phyloP scores from a whole-genome alignment of 108 stramenopile species.

The Nannochloropsis salina region DNA sequence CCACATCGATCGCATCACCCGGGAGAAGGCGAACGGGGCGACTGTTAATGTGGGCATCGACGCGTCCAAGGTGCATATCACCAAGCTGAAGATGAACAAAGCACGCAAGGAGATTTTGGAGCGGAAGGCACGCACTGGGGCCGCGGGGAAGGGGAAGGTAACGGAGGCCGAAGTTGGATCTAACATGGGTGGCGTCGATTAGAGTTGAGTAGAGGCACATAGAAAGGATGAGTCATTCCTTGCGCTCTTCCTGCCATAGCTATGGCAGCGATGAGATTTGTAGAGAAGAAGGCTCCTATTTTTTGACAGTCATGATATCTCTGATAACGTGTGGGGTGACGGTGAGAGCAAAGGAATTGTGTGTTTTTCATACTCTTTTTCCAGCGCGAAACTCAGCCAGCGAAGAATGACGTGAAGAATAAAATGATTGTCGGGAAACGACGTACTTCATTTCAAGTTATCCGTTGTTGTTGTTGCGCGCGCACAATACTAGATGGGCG shows the following conservation, averaged over 20 bases:
- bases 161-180: conserved; percentile 60
- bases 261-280: not conserved
- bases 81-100: conserved; percentile 98
- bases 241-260: not conserved
- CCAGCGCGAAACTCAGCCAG: too few relatives aligned
- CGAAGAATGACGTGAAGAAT: too few relatives aligned
- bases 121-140: conserved; percentile 72
- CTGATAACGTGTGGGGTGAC: too few relatives aligned
- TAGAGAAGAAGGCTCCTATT: not conserved
- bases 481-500: too few relatives aligned
- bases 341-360: too few relatives aligned
- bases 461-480: too few relatives aligned
- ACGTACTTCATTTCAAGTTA: too few relatives aligned
- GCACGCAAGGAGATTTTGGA: conserved; percentile 91
- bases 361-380: too few relatives aligned
- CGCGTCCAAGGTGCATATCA: conserved; percentile 88
- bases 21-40: conserved; percentile 90
- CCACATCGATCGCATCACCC: conserved; percentile 92
- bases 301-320: too few relatives aligned
- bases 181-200: conserved; percentile 94
- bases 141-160: conserved; percentile 43
- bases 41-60: conserved; percentile 85
- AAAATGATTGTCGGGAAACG: too few relatives aligned
- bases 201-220: conserved; percentile 28
- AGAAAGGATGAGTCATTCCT: not conserved